Base-by-base conservation (phyloP, 2,329 filamentous ascomycete genomes). In the Fusarium sp. region DNA sequence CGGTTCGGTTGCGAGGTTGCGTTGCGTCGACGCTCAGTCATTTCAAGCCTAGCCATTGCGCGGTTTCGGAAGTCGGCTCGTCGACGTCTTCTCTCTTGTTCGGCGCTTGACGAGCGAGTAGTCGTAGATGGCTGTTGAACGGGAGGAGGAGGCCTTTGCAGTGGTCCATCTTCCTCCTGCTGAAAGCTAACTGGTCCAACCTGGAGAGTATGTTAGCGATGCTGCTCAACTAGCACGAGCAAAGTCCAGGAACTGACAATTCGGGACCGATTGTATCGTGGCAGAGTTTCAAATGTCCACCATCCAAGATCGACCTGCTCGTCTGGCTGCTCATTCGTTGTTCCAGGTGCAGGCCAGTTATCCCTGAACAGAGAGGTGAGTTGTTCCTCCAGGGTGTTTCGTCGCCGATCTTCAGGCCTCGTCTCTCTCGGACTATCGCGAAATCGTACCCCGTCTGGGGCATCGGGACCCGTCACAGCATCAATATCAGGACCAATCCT, bases 391-490 rank as follows among this genome's bases (percentile, higher is more conserved):
- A 82, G 62, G 3, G 67, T 63, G 25, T 80, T 79, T 35, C 76
- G 74, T 61, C 76, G 77, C n/a, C 67, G 71, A 27, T 75, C 70
- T 27, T 78, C 77, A 25, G 64, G 68, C 39, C 74, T 73, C 74
- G 80, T 76, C 50, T 77, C 79, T 58, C 78, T 76, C 39, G 81
- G 35, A 18, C 77, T 76, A 57, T 79, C 77, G 52, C 77, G 76
- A 45, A 79, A 73, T 45, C 77, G 69, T 8, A 66, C 41, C 20
- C 66, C 66, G 23, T 66, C 61, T 20, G 65, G 14, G 18, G 64
- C 65, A 57, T 64, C 60, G 41, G 67, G 70, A 18, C 58, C 71
- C 16, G 58, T 66, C 16, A 64, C 43, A 4, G 71, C 50, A 63
- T 75, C 68, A 4, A 25, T 35, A n/a, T 76, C 74, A 20, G 68